Evolutionary conservation across 2,329 filamentous ascomycete species (phyloP), one percentile per base, ranked within the genome.

Genomic region (Colletotrichum eleusines): DNA sequence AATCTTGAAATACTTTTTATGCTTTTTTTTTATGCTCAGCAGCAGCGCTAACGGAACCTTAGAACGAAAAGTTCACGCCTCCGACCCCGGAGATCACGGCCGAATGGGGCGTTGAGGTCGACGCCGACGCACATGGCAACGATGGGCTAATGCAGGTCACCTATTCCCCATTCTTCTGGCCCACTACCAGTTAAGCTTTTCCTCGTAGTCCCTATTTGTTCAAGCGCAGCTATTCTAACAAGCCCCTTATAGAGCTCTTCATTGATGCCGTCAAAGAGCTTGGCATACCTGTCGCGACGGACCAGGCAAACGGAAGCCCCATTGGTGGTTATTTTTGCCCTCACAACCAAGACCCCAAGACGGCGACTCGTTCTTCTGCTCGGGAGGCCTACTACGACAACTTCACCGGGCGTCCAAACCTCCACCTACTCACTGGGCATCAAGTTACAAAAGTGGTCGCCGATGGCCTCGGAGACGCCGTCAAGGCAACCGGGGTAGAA

Each of bases 111-210:
- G 76, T 78, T n/a, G 74, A 77, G 33, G 76, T 71, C 23, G 78
- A 79, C 33, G 63, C 73, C 1, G 55, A 63, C 20, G 75, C 72
- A 8, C 77, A 78, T 46, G 78, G 78, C 1, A 71, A 46, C 8
- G 71, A 75, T 12, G 78, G 78, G 3, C 68, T 76, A 31, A 69
- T 79, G 26, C 74, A 79, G 38, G 74, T 73, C 12, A 77, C 75
- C 23, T 79, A 78, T 60, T 77, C 77, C 3, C 76, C 76, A 2
- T 79, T 74, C n/a, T 79, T 77, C 63, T 79, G 76, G 76, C 75
- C 76, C 1, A 74, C 76, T 40, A 78, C 76, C 53, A 76, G 74
- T 69, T 73, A 73, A 40, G 59, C 57, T 28, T 16, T 33, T 23
- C n/a, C 23, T 33, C 42, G 9, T 18, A 42, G 9, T 16, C 26